Percentiles rank a stretch among this genome's conserved stretches.
Evolutionary conservation across 2,329 filamentous ascomycete species (phyloP).

Genomic region (Didymella glomerata): DNA sequence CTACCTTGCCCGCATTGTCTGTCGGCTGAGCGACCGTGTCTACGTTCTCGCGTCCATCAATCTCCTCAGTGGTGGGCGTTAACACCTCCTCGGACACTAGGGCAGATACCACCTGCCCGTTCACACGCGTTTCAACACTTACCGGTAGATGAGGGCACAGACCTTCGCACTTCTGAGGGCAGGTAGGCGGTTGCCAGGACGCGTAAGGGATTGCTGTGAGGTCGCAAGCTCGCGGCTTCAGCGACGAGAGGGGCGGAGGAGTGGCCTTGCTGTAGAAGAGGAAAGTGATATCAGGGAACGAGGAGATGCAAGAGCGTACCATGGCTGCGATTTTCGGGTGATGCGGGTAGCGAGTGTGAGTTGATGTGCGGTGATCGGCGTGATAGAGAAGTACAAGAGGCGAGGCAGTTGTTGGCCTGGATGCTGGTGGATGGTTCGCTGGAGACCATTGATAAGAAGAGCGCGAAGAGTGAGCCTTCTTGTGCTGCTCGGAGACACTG

Average conservation of each 20-base stretch:
- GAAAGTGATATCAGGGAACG: slow-evolving; percentile 1
- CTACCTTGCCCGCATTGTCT: neutral
- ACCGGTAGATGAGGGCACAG: neutral
- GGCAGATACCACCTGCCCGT: neutral
- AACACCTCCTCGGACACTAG: neutral
- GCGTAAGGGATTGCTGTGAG: neutral
- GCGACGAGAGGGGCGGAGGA: neutral
- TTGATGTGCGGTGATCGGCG: neutral
- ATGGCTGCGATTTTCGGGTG: slow-evolving; percentile 2
- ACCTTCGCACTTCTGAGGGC: slow-evolving; percentile 2
- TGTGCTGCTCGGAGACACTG: neutral
- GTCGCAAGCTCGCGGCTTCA: neutral
- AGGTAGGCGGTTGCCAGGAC: slow-evolving; percentile 1
- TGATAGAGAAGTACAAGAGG: neutral
- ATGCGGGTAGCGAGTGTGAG: neutral
- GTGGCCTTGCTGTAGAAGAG: neutral
- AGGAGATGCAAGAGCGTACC: slow-evolving; percentile 4
- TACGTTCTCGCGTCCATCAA: neutral
- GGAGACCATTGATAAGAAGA: neutral
- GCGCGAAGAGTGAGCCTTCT: neutral
- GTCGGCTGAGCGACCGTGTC: too few relatives aligned
- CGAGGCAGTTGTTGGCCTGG: neutral
- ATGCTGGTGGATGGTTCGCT: neutral
- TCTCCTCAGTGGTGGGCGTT: neutral
- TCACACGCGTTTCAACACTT: slow-evolving; percentile 1